These are phyloP conservation scores for Carpinus fangiana DNA, from an alignment of 306 rosid species.

Conservation along the genomic window DNA sequence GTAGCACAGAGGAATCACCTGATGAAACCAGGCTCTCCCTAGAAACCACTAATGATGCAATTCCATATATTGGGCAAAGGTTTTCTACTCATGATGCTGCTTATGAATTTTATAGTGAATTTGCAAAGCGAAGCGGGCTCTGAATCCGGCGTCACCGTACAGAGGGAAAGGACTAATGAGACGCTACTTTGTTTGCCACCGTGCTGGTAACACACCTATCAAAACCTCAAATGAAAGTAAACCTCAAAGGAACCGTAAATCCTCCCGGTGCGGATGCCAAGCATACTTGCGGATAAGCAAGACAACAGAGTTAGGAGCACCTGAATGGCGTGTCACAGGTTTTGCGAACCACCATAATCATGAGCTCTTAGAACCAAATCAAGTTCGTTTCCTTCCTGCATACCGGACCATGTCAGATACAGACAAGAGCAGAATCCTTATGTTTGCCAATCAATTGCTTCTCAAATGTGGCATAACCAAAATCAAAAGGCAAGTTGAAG, in stretches of 20 bases:
- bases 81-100: slow-evolving; percentile 90
- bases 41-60: slow-evolving; percentile 57
- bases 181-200: slow-evolving; percentile 93
- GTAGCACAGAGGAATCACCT: slow-evolving; percentile 90
- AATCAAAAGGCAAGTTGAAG: slow-evolving; percentile 7
- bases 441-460: slow-evolving; percentile 60
- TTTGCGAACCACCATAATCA: slow-evolving; percentile 94
- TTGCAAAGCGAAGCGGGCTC: slow-evolving; percentile 83
- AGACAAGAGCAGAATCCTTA: slow-evolving; percentile 82
- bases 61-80: slow-evolving; percentile 87
- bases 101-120: slow-evolving; percentile 80
- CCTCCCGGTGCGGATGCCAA: slow-evolving; percentile 94
- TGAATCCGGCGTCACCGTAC: slow-evolving; percentile 92
- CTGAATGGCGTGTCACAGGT: slow-evolving; percentile 96
- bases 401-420: slow-evolving; percentile 84
- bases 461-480: slow-evolving; percentile 11
- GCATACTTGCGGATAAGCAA: slow-evolving; percentile 95
- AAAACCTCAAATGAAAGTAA: slow-evolving; percentile 68
- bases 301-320: slow-evolving; percentile 72
- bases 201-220: slow-evolving; percentile 90
- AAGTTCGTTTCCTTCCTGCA: slow-evolving; percentile 98
- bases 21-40: slow-evolving; percentile 67
- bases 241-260: slow-evolving; percentile 89
- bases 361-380: slow-evolving; percentile 86
- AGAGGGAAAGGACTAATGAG: slow-evolving; percentile 93